Evolutionary conservation across 2,329 filamentous ascomycete genomes (phyloP).

Genomic region (Aureobasidium sp.): DNA sequence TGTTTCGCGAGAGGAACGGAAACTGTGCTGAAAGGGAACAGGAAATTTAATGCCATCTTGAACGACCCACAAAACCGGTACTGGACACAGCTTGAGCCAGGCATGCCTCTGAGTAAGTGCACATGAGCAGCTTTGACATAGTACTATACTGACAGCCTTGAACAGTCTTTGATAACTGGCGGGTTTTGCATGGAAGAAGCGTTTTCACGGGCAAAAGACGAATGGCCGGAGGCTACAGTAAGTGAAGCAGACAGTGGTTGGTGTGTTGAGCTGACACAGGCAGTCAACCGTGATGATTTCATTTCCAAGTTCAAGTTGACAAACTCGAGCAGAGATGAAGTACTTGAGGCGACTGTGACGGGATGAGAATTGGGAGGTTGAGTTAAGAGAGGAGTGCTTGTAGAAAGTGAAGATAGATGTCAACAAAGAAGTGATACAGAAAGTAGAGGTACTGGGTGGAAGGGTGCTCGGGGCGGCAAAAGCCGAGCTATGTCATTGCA

Average conservation of each 20-base stretch:
- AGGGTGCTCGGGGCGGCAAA: not conserved
- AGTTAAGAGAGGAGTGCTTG: not conserved
- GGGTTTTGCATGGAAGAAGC: conserved; percentile 79
- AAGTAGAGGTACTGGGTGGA: not conserved
- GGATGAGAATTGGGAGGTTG: conserved; percentile 19
- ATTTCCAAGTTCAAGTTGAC: conserved; percentile 68
- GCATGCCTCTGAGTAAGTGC: conserved; percentile 63
- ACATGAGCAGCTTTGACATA: not conserved
- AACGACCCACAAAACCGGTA: conserved; percentile 60
- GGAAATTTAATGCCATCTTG: conserved; percentile 65
- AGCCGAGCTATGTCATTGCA: conserved; percentile 9
- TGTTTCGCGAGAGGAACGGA: not conserved
- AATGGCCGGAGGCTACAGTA: conserved; percentile 87
- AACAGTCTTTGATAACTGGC: conserved; percentile 91
- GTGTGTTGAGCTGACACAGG: not conserved
- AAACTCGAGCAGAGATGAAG: conserved; percentile 44
- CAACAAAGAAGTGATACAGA: not conserved
- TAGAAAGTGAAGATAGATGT: not conserved
- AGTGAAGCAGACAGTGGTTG: conserved; percentile 33
- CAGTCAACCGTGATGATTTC: conserved; percentile 75
- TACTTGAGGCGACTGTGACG: conserved; percentile 27
- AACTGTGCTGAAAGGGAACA: conserved; percentile 18
- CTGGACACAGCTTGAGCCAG: conserved; percentile 75
- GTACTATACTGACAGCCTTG: not conserved
- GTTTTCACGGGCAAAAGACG: conserved; percentile 77